Base-by-base conservation (phyloP, 2,329 filamentous ascomycete species). In the Ascosphaera aggregata region DNA sequence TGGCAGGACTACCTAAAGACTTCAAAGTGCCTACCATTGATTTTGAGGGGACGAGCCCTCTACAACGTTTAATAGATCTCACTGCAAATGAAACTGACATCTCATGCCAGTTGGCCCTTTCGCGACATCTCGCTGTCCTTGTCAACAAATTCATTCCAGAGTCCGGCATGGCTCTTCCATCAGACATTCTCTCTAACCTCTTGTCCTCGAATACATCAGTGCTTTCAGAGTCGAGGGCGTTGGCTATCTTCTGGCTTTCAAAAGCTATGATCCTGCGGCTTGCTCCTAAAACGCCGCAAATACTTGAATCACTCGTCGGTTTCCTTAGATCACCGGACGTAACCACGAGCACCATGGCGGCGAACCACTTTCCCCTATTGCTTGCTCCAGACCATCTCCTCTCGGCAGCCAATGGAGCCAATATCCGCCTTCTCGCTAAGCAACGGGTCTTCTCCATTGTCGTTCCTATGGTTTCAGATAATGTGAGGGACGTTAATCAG, bases 371-470 rank as follows among this genome's bases (percentile, higher is more conserved):
- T 47, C 54, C 63, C 11, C 66, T 67, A 7, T 61, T 78, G 2
- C 61, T 77, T 3, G 60, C 67, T 18, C 63, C 69, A 2, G 71
- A 76, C 45, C 69, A 74, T 43, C 57, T 77, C 17, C 55, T 78
- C 27, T 70, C 62, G 9, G 64, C 68, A 43, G 55, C 63, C 30
- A 77, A 77, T 46, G 65, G 71, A 43, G 74, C 71, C 43, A 62
- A 64, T 15, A 65, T 77, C 30, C 67, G 72, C 2, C 60, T 71
- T 2, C 59, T 78, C 2, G 66, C 69, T 45, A 74, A 72, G 48
- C 73, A 78, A 47, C 71, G 69, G 43, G 62, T 68, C 32, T 77
- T 78, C 54, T 64, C 63, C 20, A 65, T 70, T 13, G 59, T 72
- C 3, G 59, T 71, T 2, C 71, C 73, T 0, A 53, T 63, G 20